Percentiles rank a stretch among this genome's conserved stretches.
Conservation (phyloP, 2,329 filamentous ascomycete genomes). For the Plectosphaerella cucumerina region DNA sequence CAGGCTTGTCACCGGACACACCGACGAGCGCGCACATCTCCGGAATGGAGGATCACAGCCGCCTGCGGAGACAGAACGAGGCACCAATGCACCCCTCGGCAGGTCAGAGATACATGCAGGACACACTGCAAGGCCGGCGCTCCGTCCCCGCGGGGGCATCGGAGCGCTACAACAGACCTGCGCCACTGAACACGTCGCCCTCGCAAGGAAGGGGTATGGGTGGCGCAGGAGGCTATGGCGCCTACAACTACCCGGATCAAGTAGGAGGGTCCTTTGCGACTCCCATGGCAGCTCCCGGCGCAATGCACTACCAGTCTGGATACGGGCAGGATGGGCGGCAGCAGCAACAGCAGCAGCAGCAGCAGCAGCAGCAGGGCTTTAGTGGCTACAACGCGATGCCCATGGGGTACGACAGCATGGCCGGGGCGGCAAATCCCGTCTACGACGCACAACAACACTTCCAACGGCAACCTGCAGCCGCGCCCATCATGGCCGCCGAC, state of each 20-base stretch:
- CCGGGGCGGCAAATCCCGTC: constrained; percentile 41
- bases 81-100: constrained; percentile 59
- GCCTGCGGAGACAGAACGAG: constrained; percentile 71
- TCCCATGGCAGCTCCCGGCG: constrained; percentile 48
- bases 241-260: constrained; percentile 53
- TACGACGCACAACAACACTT: constrained; percentile 78
- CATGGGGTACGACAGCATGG: constrained; percentile 61
- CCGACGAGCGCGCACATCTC: constrained; percentile 46
- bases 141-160: constrained; percentile 25
- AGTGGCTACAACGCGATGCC: constrained; percentile 57
- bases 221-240: constrained; percentile 52
- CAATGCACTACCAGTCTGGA: constrained; percentile 58
- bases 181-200: constrained; percentile 45
- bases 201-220: constrained; percentile 47
- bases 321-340: constrained; percentile 61
- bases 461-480: constrained; percentile 69
- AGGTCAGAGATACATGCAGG: constrained; percentile 49
- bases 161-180: constrained; percentile 42
- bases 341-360: constrained; percentile 22
- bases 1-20: constrained; percentile 55
- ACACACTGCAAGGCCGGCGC: constrained; percentile 42
- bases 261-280: constrained; percentile 47
- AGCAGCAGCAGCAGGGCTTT: constrained; percentile 38
- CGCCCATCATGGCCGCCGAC: constrained; percentile 66
- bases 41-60: constrained; percentile 77